A percentile compares a stretch with the other conserved stretches of the same genome.
These are phyloP conservation scores for Plasmodium relictum DNA, from an alignment of 169 alveolate species.

Conservation along the genomic window DNA sequence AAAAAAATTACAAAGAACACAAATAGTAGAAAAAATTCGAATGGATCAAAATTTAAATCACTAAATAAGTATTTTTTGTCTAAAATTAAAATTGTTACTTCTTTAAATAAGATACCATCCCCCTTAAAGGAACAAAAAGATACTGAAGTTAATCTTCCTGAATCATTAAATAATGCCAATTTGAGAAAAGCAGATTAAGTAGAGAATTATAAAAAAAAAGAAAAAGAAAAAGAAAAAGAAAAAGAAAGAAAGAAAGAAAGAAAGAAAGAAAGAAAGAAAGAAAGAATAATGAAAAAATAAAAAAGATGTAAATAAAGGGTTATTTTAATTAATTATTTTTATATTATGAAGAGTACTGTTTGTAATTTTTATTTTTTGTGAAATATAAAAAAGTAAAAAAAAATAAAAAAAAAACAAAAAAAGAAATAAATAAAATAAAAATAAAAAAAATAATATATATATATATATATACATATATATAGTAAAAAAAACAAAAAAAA, in stretches of 20 bases:
- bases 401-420: slow-evolving; percentile 10
- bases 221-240: neutral
- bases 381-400: slow-evolving; percentile 2
- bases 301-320: neutral
- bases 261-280: neutral
- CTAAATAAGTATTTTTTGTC: slow-evolving; percentile 71
- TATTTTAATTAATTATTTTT: slow-evolving; percentile 11
- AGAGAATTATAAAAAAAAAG: neutral
- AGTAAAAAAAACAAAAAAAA: slow-evolving; percentile 3
- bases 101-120: slow-evolving; percentile 75
- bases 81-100: slow-evolving; percentile 72
- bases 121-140: slow-evolving; percentile 73
- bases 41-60: slow-evolving; percentile 63
- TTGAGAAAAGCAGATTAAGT: slow-evolving; percentile 23
- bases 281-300: neutral
- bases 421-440: neutral
- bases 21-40: slow-evolving; percentile 23
- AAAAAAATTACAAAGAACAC: slow-evolving; percentile 17
- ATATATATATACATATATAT: neutral
- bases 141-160: slow-evolving; percentile 76
- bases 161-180: slow-evolving; percentile 55
- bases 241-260: neutral
- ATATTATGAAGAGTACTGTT: neutral
- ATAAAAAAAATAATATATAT: neutral
- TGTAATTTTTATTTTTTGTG: slow-evolving; percentile 20